Evolutionary conservation across 2,329 filamentous ascomycete species (phyloP).

Genomic region (Penicillium decumbens): DNA sequence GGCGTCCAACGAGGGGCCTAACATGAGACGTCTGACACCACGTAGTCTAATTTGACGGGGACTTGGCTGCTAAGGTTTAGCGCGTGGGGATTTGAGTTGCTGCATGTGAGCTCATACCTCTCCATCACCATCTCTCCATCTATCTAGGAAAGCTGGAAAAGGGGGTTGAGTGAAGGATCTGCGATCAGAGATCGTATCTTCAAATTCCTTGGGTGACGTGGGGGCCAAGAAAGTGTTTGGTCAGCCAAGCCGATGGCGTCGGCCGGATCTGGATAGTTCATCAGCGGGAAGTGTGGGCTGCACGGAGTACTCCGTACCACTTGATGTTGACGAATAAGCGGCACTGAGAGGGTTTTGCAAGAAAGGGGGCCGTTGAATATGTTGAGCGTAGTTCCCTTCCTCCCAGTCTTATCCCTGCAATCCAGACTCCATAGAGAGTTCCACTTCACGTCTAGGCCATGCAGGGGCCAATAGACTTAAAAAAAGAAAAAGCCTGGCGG

Average conservation of each 20-base stretch:
- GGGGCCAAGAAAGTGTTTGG: not conserved
- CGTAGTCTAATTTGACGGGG: conserved; percentile 6
- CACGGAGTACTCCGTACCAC: no score
- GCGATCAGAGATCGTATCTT: conserved; percentile 1
- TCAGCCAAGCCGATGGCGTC: conserved; percentile 2
- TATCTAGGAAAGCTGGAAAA: not conserved
- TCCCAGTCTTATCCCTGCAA: no score
- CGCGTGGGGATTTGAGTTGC: not conserved
- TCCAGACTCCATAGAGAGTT: no score
- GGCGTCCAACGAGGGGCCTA: conserved; percentile 1
- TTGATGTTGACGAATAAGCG: not conserved
- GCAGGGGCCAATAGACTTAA: no score
- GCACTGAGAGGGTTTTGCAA: not conserved
- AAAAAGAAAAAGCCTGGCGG: no score
- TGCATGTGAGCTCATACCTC: conserved; percentile 11
- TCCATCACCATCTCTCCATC: not conserved
- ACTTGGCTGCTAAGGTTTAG: conserved; percentile 21
- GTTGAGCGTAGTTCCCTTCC: no score
- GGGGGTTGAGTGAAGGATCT: not conserved
- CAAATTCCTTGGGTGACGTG: not conserved
- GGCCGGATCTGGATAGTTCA: not conserved
- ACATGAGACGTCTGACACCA: conserved; percentile 1
- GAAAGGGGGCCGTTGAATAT: no score
- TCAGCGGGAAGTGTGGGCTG: not conserved
- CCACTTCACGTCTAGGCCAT: no score